A percentile compares a stretch with the other conserved stretches of the same genome.
phyloP scores from a whole-genome alignment of 148 eudicot species.

The Amaranthus hypochondriacus region DNA sequence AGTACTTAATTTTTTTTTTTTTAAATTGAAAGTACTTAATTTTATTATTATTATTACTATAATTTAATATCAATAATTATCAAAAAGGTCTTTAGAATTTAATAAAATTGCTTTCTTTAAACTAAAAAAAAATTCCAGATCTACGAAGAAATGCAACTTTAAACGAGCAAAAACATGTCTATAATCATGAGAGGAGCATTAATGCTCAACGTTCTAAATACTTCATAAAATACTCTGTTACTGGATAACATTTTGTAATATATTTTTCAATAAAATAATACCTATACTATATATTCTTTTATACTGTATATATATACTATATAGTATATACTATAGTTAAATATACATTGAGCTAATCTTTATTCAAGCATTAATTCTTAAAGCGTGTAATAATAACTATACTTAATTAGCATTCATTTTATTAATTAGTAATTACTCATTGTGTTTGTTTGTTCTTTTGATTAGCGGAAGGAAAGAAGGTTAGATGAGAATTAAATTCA shows the following conservation, averaged over 20 bases:
- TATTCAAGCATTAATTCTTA: background rate
- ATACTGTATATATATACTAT: no score
- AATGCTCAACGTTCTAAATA: constrained; percentile 11
- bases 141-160: background rate
- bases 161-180: background rate
- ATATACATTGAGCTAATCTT: background rate
- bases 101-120: background rate
- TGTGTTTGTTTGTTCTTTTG: no score
- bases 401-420: no score
- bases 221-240: constrained; percentile 7
- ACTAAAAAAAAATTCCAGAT: constrained; percentile 6
- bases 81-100: background rate
- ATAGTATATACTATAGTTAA: background rate
- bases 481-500: no score
- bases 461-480: no score
- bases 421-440: no score
- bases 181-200: constrained; percentile 12
- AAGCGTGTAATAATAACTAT: background rate
- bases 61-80: no score
- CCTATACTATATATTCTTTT: no score
- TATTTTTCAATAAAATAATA: background rate
- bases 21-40: no score
- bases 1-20: no score
- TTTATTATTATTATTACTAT: no score
- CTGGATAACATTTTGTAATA: constrained; percentile 14